Percentiles rank a stretch among this genome's conserved stretches.
phyloP scores from a whole-genome alignment of 495 filamentous ascomycete genomes.

The Penicillium coffeae region DNA sequence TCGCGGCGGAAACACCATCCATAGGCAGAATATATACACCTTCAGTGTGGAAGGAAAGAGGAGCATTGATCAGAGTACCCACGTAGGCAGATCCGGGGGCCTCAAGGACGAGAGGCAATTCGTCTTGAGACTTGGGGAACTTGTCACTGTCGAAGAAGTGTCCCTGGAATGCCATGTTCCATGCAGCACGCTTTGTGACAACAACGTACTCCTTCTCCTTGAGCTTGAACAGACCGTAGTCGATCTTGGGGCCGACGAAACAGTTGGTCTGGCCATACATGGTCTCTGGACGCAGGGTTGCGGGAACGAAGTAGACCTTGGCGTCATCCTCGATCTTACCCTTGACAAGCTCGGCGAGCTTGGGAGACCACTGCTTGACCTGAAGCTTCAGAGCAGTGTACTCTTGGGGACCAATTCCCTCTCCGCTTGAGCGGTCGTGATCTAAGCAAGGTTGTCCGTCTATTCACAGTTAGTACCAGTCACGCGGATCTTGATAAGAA shows the following conservation, averaged over 20 bases:
- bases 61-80: slow-evolving; percentile 81
- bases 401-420: slow-evolving; percentile 85
- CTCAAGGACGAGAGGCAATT: slow-evolving; percentile 55
- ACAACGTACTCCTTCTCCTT: slow-evolving; percentile 82
- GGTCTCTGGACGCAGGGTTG: slow-evolving; percentile 90
- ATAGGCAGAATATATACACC: slow-evolving; percentile 89
- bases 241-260: slow-evolving; percentile 88
- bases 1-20: slow-evolving; percentile 85
- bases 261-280: slow-evolving; percentile 98
- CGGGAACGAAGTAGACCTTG: slow-evolving; percentile 84
- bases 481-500: no score
- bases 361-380: slow-evolving; percentile 80
- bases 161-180: slow-evolving; percentile 95
- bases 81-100: slow-evolving; percentile 74
- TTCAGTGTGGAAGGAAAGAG: slow-evolving; percentile 79
- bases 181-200: slow-evolving; percentile 78
- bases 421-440: slow-evolving; percentile 88
- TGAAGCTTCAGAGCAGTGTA: slow-evolving; percentile 89
- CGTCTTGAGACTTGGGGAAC: slow-evolving; percentile 59
- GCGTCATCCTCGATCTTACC: slow-evolving; percentile 77
- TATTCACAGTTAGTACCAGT: no score
- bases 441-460: slow-evolving; percentile 98
- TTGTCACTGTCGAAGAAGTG: slow-evolving; percentile 72
- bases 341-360: slow-evolving; percentile 61
- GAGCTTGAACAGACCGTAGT: slow-evolving; percentile 86